phyloP scores from a whole-genome alignment of 176 grass and related monocot species.

The Juncus effusus region DNA sequence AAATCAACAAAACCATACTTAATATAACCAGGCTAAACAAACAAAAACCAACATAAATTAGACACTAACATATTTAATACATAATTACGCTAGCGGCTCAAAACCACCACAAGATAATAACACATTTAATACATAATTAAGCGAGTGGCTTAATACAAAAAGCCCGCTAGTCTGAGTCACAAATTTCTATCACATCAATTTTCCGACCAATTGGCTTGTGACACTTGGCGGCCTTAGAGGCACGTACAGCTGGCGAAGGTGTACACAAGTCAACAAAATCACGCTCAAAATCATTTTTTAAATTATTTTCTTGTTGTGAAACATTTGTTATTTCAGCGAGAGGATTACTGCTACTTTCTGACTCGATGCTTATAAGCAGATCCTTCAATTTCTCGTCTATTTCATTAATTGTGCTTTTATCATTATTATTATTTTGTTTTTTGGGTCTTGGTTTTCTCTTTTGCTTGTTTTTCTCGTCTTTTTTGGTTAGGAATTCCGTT shows the following conservation, averaged over 20 bases:
- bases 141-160: slow-evolving; percentile 40
- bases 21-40: background rate
- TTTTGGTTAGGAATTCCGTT: slow-evolving; percentile 64
- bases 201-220: slow-evolving; percentile 10
- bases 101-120: background rate
- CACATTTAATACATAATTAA: slow-evolving; percentile 23
- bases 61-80: background rate
- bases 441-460: slow-evolving; percentile 57
- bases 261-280: slow-evolving; percentile 59
- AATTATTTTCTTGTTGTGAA: slow-evolving; percentile 20
- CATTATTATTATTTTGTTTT: slow-evolving; percentile 30
- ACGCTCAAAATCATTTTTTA: background rate
- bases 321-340: slow-evolving; percentile 11
- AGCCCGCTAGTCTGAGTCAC: slow-evolving; percentile 36
- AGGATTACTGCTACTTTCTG: slow-evolving; percentile 27
- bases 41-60: background rate
- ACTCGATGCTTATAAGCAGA: slow-evolving; percentile 52
- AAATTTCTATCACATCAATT: slow-evolving; percentile 39
- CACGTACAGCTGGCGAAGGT: slow-evolving; percentile 44
- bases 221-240: slow-evolving; percentile 41
- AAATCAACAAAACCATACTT: background rate
- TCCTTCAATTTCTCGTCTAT: slow-evolving; percentile 54
- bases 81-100: slow-evolving; percentile 32
- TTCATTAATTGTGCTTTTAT: slow-evolving; percentile 41
- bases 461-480: slow-evolving; percentile 60